A percentile compares a stretch with the other conserved stretches of the same genome.
Evolutionary conservation across 1,284 basidiomycete genomes (phyloP).

Genomic region (Retiboletus fuscus): DNA sequence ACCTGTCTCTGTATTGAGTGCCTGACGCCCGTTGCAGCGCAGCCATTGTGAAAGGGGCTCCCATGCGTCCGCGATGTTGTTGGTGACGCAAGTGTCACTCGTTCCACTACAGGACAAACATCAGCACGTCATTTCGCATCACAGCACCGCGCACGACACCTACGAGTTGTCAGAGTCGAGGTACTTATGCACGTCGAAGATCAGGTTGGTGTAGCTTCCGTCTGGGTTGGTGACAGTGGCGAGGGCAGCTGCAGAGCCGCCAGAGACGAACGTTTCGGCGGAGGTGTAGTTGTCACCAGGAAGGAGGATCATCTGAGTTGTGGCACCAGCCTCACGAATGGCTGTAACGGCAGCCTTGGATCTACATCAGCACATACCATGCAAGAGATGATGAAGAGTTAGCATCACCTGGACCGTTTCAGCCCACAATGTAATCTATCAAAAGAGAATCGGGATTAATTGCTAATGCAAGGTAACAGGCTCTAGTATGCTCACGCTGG

Average conservation of each 20-base stretch:
- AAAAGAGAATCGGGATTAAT: neutral
- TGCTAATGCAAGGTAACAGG: neutral
- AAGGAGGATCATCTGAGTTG: conserved; percentile 28
- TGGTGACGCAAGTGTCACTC: conserved; percentile 14
- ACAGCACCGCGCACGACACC: neutral
- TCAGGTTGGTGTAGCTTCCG: conserved; percentile 19
- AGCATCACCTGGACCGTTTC: conserved; percentile 27
- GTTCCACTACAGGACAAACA: conserved; percentile 15
- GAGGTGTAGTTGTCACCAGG: conserved; percentile 28
- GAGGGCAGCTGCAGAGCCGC: conserved; percentile 63
- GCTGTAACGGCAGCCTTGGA: conserved; percentile 33
- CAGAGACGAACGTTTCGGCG: conserved; percentile 34
- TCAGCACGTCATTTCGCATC: neutral
- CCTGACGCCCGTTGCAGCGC: conserved; percentile 62
- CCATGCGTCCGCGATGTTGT: conserved; percentile 47
- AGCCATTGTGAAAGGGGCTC: conserved; percentile 64
- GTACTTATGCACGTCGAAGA: conserved; percentile 34
- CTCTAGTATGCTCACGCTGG: conserved; percentile 18
- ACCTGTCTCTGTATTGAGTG: conserved; percentile 72
- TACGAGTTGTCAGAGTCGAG: conserved; percentile 34
- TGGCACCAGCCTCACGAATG: conserved; percentile 28
- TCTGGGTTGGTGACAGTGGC: conserved; percentile 53
- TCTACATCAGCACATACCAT: neutral
- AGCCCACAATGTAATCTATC: conserved; percentile 26
- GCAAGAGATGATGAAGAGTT: neutral